phyloP scores from a whole-genome alignment of 768 basidiomycete genomes.

The Psilocybe subaeruginosa region DNA sequence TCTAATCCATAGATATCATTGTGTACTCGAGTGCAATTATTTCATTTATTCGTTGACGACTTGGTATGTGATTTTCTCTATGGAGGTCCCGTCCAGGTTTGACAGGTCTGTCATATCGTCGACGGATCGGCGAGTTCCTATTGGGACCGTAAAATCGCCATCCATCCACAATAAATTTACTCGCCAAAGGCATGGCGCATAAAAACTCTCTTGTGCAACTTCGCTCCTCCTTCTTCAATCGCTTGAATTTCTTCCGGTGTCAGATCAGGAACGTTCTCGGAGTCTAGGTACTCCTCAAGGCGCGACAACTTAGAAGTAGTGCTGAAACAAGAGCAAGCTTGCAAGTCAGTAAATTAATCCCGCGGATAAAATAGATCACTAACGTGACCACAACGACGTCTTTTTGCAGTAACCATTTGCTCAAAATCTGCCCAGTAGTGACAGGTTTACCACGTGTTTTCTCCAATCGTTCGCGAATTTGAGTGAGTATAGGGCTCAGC shows the following conservation, averaged over 20 bases:
- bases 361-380: conserved; percentile 21
- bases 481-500: conserved; percentile 55
- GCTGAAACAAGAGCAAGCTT: conserved; percentile 24
- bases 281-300: conserved; percentile 46
- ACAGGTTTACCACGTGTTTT: conserved; percentile 43
- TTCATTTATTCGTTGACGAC: no score
- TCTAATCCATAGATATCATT: no score
- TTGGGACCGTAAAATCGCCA: no score
- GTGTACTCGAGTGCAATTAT: no score
- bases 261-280: conserved; percentile 50
- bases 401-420: conserved; percentile 69
- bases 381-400: conserved; percentile 69
- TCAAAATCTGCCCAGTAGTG: conserved; percentile 64
- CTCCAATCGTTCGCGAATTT: conserved; percentile 53
- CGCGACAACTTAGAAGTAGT: conserved; percentile 51
- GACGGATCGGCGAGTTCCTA: no score
- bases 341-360: background rate
- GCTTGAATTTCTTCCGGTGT: conserved; percentile 59
- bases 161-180: background rate
- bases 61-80: no score
- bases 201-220: conserved; percentile 45
- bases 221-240: conserved; percentile 59
- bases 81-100: no score
- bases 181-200: conserved; percentile 40
- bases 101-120: no score